Evolutionary conservation across 768 basidiomycete genomes (phyloP), one percentile per base, ranked within the genome.

Genomic region (Mrakia gelida): DNA sequence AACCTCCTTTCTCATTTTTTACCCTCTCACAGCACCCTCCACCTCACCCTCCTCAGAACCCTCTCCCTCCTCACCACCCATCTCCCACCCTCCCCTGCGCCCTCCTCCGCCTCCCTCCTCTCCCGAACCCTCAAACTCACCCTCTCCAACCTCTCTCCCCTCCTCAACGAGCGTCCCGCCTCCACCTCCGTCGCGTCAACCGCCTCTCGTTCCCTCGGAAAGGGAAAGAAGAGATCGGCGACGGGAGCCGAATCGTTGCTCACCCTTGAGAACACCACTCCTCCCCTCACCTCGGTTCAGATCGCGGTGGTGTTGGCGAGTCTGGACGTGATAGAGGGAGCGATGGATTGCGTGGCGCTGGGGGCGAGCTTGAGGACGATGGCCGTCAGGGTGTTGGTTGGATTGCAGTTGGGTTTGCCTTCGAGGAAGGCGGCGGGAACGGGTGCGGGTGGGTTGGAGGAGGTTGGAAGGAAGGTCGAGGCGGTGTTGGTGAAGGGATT

Each of bases 21-120:
- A 15, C 86, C 87, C 1, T 83, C 85, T 8, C 79, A 92, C 28
- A 85, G 88, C 3, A 80, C 85, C 49, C 81, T 92, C 23, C 85
- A 91, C 76, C 82, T 79, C 32, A 43, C 65, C 76, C 43, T 80
- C 75, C 54, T 79, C 62, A 34, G 68, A 49, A 77, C 63, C 2
- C 56, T 68, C 56, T 54, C 30, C 23, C 77, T 75, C 52, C 56
- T 80, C 77, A 56, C 73, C 54, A 9, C 30, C 41, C 34, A 73
- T 38, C 65, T 80, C 74, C 78, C 77, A 75, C 52, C 52, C 34
- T 73, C 72, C 28, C 32, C 70, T 32, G 72, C 70, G 30, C 45
- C 75, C 10, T n/a, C 81, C n/a, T 70, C 73, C 8, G 73, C 30
- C 21, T 59, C 65, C 32, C 77, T 71, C 63, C 18, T 73, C 61